These are phyloP conservation scores for Cenchrus fungigraminus DNA, from an alignment of 176 grass and related monocot genomes.

Conservation along the genomic window DNA sequence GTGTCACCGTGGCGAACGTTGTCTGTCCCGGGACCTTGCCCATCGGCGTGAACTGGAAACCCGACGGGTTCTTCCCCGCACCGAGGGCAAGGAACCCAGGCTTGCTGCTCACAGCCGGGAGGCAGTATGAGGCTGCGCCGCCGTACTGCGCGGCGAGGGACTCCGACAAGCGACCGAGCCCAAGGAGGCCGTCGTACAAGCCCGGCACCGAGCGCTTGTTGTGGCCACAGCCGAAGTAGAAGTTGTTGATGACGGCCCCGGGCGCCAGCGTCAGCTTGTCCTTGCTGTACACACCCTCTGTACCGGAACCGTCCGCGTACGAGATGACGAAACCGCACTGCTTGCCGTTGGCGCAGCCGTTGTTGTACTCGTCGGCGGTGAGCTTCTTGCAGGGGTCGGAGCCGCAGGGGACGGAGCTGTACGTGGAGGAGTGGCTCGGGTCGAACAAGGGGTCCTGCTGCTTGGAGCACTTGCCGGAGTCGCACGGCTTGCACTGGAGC, in stretches of 20 bases:
- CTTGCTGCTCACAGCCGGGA: conserved; percentile 51
- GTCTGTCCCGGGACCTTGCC: not conserved
- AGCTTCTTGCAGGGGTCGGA: conserved; percentile 17
- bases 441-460: conserved; percentile 48
- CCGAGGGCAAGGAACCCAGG: conserved; percentile 69
- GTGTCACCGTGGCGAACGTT: conserved; percentile 56
- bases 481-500: conserved; percentile 76
- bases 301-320: not conserved
- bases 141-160: conserved; percentile 25
- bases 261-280: conserved; percentile 9
- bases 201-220: not conserved
- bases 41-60: conserved; percentile 53
- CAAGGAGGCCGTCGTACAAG: conserved; percentile 44
- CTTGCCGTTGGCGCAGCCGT: conserved; percentile 31
- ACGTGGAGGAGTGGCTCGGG: conserved; percentile 27
- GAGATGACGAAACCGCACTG: conserved; percentile 10
- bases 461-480: conserved; percentile 17
- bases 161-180: conserved; percentile 42
- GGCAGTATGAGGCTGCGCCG: conserved; percentile 50
- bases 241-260: not conserved
- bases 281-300: not conserved
- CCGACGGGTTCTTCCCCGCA: not conserved
- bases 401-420: not conserved
- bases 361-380: not conserved
- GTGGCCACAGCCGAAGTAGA: not conserved